Evolutionary conservation across 2,329 filamentous ascomycete species (phyloP).

Genomic region (Venturia asperata): DNA sequence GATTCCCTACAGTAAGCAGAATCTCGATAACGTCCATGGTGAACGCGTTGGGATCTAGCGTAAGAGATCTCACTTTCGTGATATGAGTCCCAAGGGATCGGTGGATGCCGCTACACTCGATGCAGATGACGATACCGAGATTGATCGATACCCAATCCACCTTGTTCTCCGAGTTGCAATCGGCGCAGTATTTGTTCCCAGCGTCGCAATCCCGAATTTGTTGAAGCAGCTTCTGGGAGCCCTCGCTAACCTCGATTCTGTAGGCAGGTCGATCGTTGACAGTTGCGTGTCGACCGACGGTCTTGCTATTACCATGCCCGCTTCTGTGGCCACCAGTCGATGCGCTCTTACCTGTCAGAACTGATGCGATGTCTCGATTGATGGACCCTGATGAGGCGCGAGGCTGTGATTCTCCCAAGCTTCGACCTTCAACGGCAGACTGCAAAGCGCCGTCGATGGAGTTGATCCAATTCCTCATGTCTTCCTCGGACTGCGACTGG

Average conservation of each 20-base stretch:
- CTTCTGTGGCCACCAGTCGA: slow-evolving; percentile 54
- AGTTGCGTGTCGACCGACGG: slow-evolving; percentile 77
- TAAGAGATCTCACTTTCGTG: slow-evolving; percentile 91
- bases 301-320: slow-evolving; percentile 39
- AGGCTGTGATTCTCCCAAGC: slow-evolving; percentile 45
- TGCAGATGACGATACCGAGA: slow-evolving; percentile 89
- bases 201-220: slow-evolving; percentile 83
- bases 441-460: slow-evolving; percentile 97
- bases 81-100: slow-evolving; percentile 94
- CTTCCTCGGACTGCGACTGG: slow-evolving; percentile 94
- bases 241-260: slow-evolving; percentile 63
- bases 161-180: slow-evolving; percentile 85
- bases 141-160: slow-evolving; percentile 99
- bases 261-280: slow-evolving; percentile 70
- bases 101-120: slow-evolving; percentile 96
- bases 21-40: slow-evolving; percentile 96
- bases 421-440: slow-evolving; percentile 82
- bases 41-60: slow-evolving; percentile 91
- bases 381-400: slow-evolving; percentile 41
- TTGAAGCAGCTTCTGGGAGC: slow-evolving; percentile 78
- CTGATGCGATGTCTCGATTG: slow-evolving; percentile 82
- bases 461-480: slow-evolving; percentile 94
- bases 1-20: slow-evolving; percentile 82
- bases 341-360: slow-evolving; percentile 85
- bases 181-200: slow-evolving; percentile 88